Base-by-base conservation (phyloP, 2,329 filamentous ascomycete species). In the Claviceps sp. region DNA sequence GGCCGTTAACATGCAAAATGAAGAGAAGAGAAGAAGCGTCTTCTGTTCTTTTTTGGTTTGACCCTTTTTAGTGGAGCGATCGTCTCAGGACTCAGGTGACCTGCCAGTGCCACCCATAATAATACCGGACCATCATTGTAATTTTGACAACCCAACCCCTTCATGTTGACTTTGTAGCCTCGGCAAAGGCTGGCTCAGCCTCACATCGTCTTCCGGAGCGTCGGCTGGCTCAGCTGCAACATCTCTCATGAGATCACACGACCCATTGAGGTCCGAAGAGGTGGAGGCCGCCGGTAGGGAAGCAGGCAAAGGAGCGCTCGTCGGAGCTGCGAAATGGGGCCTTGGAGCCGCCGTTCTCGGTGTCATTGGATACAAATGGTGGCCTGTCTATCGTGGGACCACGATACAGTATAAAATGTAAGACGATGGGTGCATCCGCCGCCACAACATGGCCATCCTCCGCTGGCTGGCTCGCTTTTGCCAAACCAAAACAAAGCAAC, bases 341-440 rank as follows among this genome's bases (percentile, higher is more conserved):
- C 68, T 77, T n/a, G 79, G 75, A 53, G 76, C 79, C 16, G 82
- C 77, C 1, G 63, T 84, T 24, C 70, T 86, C 7, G 82, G 77
- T 20, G 82, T 72, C 22, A 61, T 80, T 5, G 86, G 80, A 18
- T 84, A 81, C 56, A 69, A 72, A 22, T 74, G 81, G 60, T 86
- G 82, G 50, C 86, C 86, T 0, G 61, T 90, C 20, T 91, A 90
- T 63, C 77, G 85, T 22, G 77, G 82, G 1, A 69, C 86, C 55
- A 88, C 85, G 1, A 71, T 87, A 48, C 85, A 88, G 63, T 88
- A 88, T 68, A 88, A 88, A 70, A 81, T 85, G 84, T 87, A 75
- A 61, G 79, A 70, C 16, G 18, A 37, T 34, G 9, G 51, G 52
- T 18, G 7, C n/a, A 18, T 40, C 16, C 16, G 38, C 38, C 16